These are phyloP conservation scores for Biscutella laevigata DNA, from an alignment of 441 rosid species.

Conservation along the genomic window DNA sequence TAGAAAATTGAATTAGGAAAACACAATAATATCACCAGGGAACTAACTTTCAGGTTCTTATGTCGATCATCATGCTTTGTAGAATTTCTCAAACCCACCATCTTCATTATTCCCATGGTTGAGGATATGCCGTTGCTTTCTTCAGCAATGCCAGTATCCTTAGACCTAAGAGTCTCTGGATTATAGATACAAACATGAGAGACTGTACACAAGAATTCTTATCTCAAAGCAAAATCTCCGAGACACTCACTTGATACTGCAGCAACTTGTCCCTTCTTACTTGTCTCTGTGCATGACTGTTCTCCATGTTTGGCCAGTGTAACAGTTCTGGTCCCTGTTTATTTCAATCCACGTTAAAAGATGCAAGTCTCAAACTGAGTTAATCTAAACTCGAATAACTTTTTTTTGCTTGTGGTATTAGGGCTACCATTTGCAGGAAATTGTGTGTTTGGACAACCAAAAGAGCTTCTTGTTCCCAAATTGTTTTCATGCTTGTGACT, in stretches of 20 bases:
- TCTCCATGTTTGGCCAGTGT: slow-evolving; percentile 29
- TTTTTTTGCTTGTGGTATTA: not conserved
- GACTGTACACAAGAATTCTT: not conserved
- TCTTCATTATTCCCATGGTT: slow-evolving; percentile 41
- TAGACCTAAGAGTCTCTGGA: slow-evolving; percentile 33
- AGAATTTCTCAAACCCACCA: slow-evolving; percentile 51
- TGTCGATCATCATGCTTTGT: slow-evolving; percentile 35
- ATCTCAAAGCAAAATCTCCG: slow-evolving; percentile 9
- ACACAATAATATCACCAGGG: slow-evolving; percentile 8
- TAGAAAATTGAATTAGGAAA: not conserved
- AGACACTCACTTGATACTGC: slow-evolving; percentile 35
- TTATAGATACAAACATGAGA: slow-evolving; percentile 18
- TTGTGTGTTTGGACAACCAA: slow-evolving; percentile 23
- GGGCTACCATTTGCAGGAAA: slow-evolving; percentile 25
- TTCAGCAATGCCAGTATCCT: slow-evolving; percentile 24
- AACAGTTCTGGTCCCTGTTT: slow-evolving; percentile 25
- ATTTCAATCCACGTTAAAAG: slow-evolving; percentile 17
- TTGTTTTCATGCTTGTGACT: slow-evolving; percentile 24
- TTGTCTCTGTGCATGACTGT: slow-evolving; percentile 31
- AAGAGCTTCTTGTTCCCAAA: slow-evolving; percentile 31
- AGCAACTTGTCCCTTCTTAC: slow-evolving; percentile 29
- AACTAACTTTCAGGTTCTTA: slow-evolving; percentile 42
- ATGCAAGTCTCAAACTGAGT: slow-evolving; percentile 13
- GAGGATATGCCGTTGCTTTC: slow-evolving; percentile 34
- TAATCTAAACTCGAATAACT: slow-evolving; percentile 13